Conservation (phyloP, 768 basidiomycete genomes). For the Coprinellus aureogranulatus region DNA sequence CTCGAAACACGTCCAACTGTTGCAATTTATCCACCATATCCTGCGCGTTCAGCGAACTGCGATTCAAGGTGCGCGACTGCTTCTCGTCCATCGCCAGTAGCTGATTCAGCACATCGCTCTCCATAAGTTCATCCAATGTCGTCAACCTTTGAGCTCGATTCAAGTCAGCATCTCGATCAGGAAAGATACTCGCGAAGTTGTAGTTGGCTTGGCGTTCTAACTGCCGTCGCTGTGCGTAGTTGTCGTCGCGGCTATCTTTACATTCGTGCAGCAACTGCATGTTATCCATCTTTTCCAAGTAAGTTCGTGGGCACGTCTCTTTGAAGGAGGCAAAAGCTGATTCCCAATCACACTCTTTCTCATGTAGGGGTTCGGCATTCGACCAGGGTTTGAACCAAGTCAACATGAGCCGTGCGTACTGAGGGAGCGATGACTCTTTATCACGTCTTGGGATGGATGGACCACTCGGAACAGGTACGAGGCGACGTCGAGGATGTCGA, state of each 20-base stretch:
- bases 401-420: not conserved
- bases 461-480: conserved; percentile 35
- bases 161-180: too few species aligned
- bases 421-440: not conserved
- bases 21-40: not conserved
- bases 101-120: not conserved
- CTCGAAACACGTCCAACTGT: not conserved
- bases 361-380: too few species aligned
- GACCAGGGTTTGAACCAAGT: not conserved
- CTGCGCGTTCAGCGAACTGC: not conserved
- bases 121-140: not conserved
- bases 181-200: not conserved
- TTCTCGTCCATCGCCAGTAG: not conserved
- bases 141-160: not conserved
- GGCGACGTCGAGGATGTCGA: not conserved
- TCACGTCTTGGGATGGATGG: conserved; percentile 31
- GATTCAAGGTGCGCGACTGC: not conserved
- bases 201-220: not conserved
- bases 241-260: not conserved
- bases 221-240: not conserved
- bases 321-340: not conserved
- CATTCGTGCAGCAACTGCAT: not conserved
- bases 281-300: not conserved
- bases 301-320: not conserved
- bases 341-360: not conserved